Base-by-base conservation (phyloP, 2,329 filamentous ascomycete genomes). In the Periconia sp. region DNA sequence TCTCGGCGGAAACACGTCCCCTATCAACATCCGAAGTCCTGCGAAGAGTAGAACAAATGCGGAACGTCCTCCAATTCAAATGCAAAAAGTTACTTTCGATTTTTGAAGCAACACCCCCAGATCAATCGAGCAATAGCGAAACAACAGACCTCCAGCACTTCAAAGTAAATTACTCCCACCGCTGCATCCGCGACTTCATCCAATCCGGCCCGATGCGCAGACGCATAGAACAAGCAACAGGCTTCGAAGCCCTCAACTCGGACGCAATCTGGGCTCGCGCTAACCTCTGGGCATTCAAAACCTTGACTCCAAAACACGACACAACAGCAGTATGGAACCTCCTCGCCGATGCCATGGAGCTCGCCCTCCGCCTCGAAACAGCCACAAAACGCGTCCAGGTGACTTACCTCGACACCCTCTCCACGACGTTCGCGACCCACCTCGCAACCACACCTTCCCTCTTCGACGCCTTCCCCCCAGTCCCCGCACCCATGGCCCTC, bases 91-190 rank as follows among this genome's bases (percentile, higher is more conserved):
- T 66, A 8, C 50, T 65, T 16, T 34, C 45, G 18, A 48, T 63
- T 30, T 62, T 57, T 46, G 48, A 61, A 45, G 50, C 52, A 3
- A 17, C 36, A 11, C 43, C 44, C 31, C 43, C 38, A n/a, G 50
- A 41, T n/a, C 38, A 22, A 6, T 32, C 48, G 10, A 21, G 22
- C 21, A 33, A 28, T 16, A 31, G 18, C 13, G 45, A 45, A 8
- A 29, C 41, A 8, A 25, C 19, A 17, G 40, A 48, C 22, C 49
- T 48, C 9, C 36, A 38, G 5, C 37, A 36, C 12, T 40, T 61
- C 13, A 59, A 54, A 41, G 47, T 64, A 4, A 60, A 52, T 19
- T 65, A 66, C 22, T 36, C 57, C 0, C 61, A 66, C 40, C 60
- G 59, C 36, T 37, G 41, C 17, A 57, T 63, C 18, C 50, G 52